phyloP scores from a whole-genome alignment of 192 early-diverging fungal genomes.

The Coemansia pectinata region DNA sequence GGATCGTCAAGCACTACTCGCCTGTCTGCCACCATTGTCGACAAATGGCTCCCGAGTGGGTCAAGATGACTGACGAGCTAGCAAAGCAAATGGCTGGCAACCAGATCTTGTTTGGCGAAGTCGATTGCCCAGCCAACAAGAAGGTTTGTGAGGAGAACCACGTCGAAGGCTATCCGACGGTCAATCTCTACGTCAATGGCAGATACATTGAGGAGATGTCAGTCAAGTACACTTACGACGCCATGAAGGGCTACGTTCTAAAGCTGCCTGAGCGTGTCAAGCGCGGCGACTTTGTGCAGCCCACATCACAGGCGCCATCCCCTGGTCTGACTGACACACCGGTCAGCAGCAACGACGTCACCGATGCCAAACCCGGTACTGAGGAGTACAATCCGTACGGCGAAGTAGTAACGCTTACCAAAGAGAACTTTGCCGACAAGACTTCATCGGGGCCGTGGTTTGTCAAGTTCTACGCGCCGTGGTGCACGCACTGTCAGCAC shows the following conservation, averaged over 20 bases:
- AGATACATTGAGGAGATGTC: constrained; percentile 44
- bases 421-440: constrained; percentile 55
- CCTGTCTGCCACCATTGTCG: constrained; percentile 88
- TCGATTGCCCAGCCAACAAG: constrained; percentile 66
- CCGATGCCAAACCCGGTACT: background rate
- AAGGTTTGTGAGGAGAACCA: constrained; percentile 65
- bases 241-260: constrained; percentile 47
- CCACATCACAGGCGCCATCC: background rate
- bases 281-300: constrained; percentile 27
- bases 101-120: constrained; percentile 64
- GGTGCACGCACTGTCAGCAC: constrained; percentile 85
- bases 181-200: constrained; percentile 59
- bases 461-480: constrained; percentile 86
- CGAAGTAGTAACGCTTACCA: constrained; percentile 59
- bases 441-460: constrained; percentile 76
- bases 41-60: constrained; percentile 76
- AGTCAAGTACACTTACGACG: constrained; percentile 27
- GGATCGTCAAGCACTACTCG: constrained; percentile 88
- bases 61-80: constrained; percentile 61
- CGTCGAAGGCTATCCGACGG: constrained; percentile 60
- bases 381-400: constrained; percentile 57
- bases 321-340: background rate
- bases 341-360: constrained; percentile 2
- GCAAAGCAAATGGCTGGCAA: constrained; percentile 30
- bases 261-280: constrained; percentile 28